A percentile compares a stretch with the other conserved stretches of the same genome.
Conservation (phyloP, 805 yeast genomes). For the Candida anglica region DNA sequence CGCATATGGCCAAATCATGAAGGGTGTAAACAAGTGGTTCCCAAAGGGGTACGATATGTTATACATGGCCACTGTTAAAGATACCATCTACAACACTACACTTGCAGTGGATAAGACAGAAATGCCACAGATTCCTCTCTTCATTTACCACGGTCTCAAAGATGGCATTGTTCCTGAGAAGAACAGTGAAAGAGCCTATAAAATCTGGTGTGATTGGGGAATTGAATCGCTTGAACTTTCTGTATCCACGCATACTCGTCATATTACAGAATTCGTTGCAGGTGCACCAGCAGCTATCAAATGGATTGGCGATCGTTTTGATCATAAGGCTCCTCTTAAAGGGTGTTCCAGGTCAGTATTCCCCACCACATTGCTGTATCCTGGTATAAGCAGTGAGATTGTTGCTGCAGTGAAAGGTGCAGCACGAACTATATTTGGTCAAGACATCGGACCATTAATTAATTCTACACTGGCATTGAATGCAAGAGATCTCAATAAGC, state of each 20-base stretch:
- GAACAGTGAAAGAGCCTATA: constrained; percentile 11
- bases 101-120: constrained; percentile 6
- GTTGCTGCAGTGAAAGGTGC: constrained; percentile 10
- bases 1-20: constrained; percentile 1
- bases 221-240: constrained; percentile 20
- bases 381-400: constrained; percentile 43
- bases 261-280: constrained; percentile 11
- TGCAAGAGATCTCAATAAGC: too few relatives aligned
- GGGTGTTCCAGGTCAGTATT: constrained; percentile 52
- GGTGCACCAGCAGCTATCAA: constrained; percentile 17
- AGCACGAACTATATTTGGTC: constrained; percentile 12
- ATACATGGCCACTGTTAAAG: neutral
- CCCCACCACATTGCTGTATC: constrained; percentile 41
- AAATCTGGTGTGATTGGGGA: constrained; percentile 20
- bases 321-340: constrained; percentile 41
- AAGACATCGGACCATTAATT: constrained; percentile 15
- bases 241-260: constrained; percentile 13
- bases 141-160: constrained; percentile 15
- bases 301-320: constrained; percentile 15
- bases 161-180: constrained; percentile 15
- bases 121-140: constrained; percentile 17
- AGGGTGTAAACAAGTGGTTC: constrained; percentile 3
- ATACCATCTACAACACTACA: constrained; percentile 1
- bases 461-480: too few relatives aligned
- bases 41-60: constrained; percentile 6